These are phyloP conservation scores for Didymella pinodella DNA, from an alignment of 2,329 filamentous ascomycete species.

Conservation along the genomic window DNA sequence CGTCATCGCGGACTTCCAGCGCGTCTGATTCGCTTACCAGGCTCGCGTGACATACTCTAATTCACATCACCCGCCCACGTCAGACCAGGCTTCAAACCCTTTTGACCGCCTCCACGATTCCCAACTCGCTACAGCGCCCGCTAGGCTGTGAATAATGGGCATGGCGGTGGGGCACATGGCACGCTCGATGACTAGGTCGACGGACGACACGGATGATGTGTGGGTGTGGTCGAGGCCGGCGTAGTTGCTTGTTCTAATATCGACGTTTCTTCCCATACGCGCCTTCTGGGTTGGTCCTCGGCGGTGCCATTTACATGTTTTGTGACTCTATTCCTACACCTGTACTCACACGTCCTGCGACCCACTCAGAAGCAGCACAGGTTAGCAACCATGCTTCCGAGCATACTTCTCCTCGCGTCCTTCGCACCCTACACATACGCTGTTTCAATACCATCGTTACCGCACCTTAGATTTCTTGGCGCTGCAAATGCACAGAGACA, in stretches of 20 bases:
- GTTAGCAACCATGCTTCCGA: slow-evolving; percentile 9
- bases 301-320: background rate
- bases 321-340: background rate
- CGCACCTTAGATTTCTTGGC: slow-evolving; percentile 28
- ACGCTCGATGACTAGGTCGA: slow-evolving; percentile 11
- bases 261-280: slow-evolving; percentile 1
- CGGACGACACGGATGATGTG: slow-evolving; percentile 4
- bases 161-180: slow-evolving; percentile 20
- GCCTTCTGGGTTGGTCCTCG: background rate
- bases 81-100: slow-evolving; percentile 15
- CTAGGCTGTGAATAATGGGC: slow-evolving; percentile 18
- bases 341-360: background rate
- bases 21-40: slow-evolving; percentile 2
- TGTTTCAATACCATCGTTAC: slow-evolving; percentile 41
- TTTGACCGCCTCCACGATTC: slow-evolving; percentile 17
- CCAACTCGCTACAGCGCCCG: slow-evolving; percentile 16
- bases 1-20: slow-evolving; percentile 24
- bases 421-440: slow-evolving; percentile 34
- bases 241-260: slow-evolving; percentile 20
- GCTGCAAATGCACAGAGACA: slow-evolving; percentile 28
- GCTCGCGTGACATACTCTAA: slow-evolving; percentile 20
- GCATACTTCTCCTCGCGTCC: slow-evolving; percentile 28
- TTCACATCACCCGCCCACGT: slow-evolving; percentile 23
- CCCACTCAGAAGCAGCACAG: background rate
- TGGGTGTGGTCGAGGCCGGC: slow-evolving; percentile 10